Evolutionary conservation across 768 basidiomycete species (phyloP).

Genomic region (Tulasnella sp.): DNA sequence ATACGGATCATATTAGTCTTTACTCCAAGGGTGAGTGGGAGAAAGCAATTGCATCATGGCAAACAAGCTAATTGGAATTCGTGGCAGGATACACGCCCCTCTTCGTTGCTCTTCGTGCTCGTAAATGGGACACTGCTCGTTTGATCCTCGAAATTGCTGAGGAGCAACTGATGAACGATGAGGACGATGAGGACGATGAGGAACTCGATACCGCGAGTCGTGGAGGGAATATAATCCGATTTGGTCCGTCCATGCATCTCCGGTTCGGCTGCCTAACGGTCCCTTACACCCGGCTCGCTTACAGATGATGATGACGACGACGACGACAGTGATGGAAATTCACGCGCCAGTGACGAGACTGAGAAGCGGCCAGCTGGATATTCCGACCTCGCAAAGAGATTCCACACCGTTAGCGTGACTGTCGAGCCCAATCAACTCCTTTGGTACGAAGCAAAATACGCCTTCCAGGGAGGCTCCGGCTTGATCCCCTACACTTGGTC

Average conservation of each 20-base stretch:
- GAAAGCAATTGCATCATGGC: conserved; percentile 25
- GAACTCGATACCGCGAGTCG: neutral
- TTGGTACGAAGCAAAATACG: neutral
- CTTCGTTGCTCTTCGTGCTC: conserved; percentile 41
- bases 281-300: neutral
- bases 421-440: neutral
- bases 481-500: neutral
- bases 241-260: neutral
- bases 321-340: conserved; percentile 29
- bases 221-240: neutral
- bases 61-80: neutral
- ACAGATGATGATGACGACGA: conserved; percentile 25
- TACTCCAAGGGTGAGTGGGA: conserved; percentile 1
- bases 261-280: neutral
- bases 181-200: conserved; percentile 30
- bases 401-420: conserved; percentile 30
- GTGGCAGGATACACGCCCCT: conserved; percentile 41
- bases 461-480: neutral
- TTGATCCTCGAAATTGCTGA: conserved; percentile 50
- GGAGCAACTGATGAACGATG: conserved; percentile 42
- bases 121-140: conserved; percentile 50
- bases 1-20: conserved; percentile 25
- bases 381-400: conserved; percentile 46
- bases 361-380: conserved; percentile 37
- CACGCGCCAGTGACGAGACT: conserved; percentile 13